phyloP scores from a whole-genome alignment of 345 rosid species.

The rapeseed (Brassica napus) region DNA sequence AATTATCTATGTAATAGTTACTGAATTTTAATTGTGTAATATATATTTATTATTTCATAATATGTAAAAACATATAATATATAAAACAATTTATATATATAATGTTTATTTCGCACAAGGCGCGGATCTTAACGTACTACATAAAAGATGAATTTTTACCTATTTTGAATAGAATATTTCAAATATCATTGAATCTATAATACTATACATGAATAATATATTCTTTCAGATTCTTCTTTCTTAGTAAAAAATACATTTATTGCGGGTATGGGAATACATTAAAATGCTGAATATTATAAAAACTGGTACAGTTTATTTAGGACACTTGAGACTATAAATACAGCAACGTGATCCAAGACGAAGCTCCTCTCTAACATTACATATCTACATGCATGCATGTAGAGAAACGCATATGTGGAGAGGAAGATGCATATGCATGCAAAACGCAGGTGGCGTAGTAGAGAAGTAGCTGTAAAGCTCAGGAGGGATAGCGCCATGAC shows the following conservation, averaged over 20 bases:
- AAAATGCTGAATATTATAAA: background rate
- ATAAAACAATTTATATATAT: too few relatives aligned
- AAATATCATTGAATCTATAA: too few relatives aligned
- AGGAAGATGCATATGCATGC: slow-evolving; percentile 15
- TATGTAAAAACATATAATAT: too few relatives aligned
- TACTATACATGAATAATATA: background rate
- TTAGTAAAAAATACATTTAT: slow-evolving; percentile 6
- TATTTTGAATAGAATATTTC: too few relatives aligned
- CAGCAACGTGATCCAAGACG: background rate
- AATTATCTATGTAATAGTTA: too few relatives aligned
- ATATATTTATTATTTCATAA: too few relatives aligned
- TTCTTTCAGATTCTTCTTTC: background rate
- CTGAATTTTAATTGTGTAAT: too few relatives aligned
- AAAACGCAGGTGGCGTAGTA: slow-evolving; percentile 16
- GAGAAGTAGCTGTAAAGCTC: slow-evolving; percentile 37
- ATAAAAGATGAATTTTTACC: too few relatives aligned
- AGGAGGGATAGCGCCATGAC: slow-evolving; percentile 37
- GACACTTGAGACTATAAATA: slow-evolving; percentile 21
- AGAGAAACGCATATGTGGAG: background rate
- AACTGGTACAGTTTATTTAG: background rate
- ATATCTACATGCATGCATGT: background rate
- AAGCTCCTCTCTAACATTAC: background rate
- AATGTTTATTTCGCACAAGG: too few relatives aligned
- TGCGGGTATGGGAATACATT: slow-evolving; percentile 18
- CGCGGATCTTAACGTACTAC: too few relatives aligned